These are phyloP conservation scores for Cairneyella variabilis DNA, from an alignment of 495 filamentous ascomycete genomes.

Conservation along the genomic window DNA sequence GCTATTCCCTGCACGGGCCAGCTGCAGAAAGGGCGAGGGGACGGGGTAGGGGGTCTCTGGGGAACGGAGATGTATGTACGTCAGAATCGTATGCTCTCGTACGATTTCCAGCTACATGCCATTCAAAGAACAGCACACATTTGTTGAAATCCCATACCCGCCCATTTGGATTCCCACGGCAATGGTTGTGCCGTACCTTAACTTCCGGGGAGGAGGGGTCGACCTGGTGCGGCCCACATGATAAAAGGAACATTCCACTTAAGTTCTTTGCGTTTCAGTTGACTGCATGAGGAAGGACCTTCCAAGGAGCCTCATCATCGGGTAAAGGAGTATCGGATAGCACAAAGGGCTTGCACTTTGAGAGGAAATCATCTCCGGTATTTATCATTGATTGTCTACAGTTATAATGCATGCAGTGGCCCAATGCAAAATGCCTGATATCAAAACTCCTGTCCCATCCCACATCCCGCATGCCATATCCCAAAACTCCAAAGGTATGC, in stretches of 20 bases:
- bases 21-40: too few relatives aligned
- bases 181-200: neutral
- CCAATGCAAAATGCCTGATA: neutral
- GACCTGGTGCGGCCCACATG: too few relatives aligned
- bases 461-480: neutral
- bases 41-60: too few relatives aligned
- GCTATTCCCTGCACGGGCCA: too few relatives aligned
- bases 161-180: neutral
- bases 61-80: too few relatives aligned
- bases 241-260: too few relatives aligned
- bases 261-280: too few relatives aligned
- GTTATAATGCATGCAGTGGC: neutral
- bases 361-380: neutral
- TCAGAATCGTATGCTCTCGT: too few relatives aligned
- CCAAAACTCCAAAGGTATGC: conserved; percentile 7
- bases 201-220: too few relatives aligned
- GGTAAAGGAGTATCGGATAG: too few relatives aligned
- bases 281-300: too few relatives aligned
- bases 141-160: conserved; percentile 3
- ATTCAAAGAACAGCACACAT: neutral
- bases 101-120: neutral
- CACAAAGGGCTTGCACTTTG: too few relatives aligned
- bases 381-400: neutral
- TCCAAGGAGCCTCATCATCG: neutral
- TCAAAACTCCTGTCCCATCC: neutral